Base-by-base conservation (phyloP, 148 eudicot genomes). In the Oxyria digyna region DNA sequence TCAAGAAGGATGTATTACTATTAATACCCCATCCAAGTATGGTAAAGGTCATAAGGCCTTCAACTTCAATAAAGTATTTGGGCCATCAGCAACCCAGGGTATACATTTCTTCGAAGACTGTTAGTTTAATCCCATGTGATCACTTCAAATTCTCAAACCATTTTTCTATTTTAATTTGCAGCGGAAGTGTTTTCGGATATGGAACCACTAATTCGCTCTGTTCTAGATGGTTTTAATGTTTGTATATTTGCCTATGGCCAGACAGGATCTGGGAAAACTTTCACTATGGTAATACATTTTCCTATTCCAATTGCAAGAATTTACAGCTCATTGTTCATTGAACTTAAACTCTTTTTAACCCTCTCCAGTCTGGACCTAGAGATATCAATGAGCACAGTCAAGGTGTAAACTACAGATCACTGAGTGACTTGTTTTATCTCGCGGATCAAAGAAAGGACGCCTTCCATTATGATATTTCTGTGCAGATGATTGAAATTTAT, bases 241-340 rank as follows among this genome's bases (percentile, higher is more conserved):
- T 88, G 96, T 41, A 88, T 88, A 73, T 86, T 88, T 77, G 96
- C 96, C 41, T 88, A 88, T 80, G 96, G 96, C 29, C 96, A 88
- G 79, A 88, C 96, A 41, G 96, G 96, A 68, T 86, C 96, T 0
- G 96, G 96, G 63, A 88, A 88, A 77, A 88, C 96, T 21, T 76
- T 75, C 77, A 88, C 96, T 17, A 88, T 88, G 96, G 95, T 88
- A 80, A 29, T 29, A 29, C 65, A 59, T 13, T 29, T 59, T 27
- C 20, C 20, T 15, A 59, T 29, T 14, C n/a, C 35, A 14, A 29
- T 0, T 27, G 35, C 9, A 59, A 14, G 1, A 59, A 4, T 29
- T 27, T 59, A n/a, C n/a, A 29, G 20, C 65, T 14, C 38, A 29
- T 59, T 27, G 35, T 29, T 45, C 15, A 5, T 59, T 59, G 37